Base-by-base conservation (phyloP, 2,329 filamentous ascomycete species). In the Botrytis fragariae region DNA sequence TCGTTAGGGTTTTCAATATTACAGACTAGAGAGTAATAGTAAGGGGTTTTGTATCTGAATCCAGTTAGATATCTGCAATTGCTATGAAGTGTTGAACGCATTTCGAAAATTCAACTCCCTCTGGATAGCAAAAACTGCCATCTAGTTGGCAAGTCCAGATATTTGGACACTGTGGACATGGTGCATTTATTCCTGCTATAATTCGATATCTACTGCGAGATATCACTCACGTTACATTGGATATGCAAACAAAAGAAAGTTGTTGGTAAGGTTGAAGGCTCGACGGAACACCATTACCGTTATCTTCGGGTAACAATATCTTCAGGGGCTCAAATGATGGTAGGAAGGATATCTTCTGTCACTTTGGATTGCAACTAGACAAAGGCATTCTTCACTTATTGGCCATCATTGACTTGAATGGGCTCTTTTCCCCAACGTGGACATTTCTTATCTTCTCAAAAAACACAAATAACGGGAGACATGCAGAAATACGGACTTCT, bases 61-160 rank as follows among this genome's bases (percentile, higher is more conserved):
- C 2, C 48, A n/a, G 48, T 16, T 54, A 16, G 25, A 14, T n/a
- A 5, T 16, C 1, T 54, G 48, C 48, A n/a, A 54, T 16, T 3
- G 2, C 35, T 25, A 0, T n/a, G 25, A 14, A 12, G 0, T 6
- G 4, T n/a, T 1, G 4, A n/a, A n/a, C 9, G 0, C 48, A 25
- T n/a, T 51, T 51, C 10, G 25, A 25, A 51, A n/a, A 6, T 51
- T 14, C 2, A 57, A 25, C 3, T 22, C 7, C 22, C 9, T 10
- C 10, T 25, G 20, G 22, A 12, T 6, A 48, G 3, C 9, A 10
- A 48, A 54, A 18, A 1, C n/a, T 18, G 4, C n/a, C 14, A 18
- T 54, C 14, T 29, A 18, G 2, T n/a, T n/a, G 12, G 51, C 25
- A 16, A 29, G 25, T 29, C 25, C 12, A 29, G 5, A n/a, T 4